A percentile compares a stretch with the other conserved stretches of the same genome.
Conservation (phyloP, 2,329 filamentous ascomycete species). For the Stachybotrys elegans region DNA sequence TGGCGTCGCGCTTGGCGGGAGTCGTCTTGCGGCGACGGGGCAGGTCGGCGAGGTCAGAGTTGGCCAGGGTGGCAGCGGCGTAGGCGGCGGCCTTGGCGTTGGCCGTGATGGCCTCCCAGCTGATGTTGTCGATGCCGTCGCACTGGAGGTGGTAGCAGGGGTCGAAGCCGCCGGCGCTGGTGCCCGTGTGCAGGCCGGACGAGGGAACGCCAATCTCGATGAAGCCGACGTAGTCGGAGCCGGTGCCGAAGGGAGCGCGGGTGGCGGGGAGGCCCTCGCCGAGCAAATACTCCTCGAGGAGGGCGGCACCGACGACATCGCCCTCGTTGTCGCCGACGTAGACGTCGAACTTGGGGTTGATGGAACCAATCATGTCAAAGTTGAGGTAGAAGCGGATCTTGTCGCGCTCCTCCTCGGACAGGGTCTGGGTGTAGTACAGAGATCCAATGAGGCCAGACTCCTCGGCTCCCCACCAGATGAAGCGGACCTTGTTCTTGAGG, state of each 20-base stretch:
- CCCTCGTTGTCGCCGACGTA: conserved; percentile 32
- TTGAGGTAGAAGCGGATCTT: conserved; percentile 22
- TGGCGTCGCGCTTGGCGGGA: conserved; percentile 17
- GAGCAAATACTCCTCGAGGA: conserved; percentile 28
- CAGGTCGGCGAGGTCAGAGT: conserved; percentile 28
- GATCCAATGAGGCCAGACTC: conserved; percentile 22
- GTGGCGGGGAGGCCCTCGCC: conserved; percentile 5
- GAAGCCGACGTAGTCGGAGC: conserved; percentile 36
- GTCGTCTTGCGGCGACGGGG: conserved; percentile 24
- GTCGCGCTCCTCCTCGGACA: conserved; percentile 17
- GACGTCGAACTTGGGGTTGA: conserved; percentile 30
- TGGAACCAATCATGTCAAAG: conserved; percentile 28
- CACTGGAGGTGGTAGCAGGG: conserved; percentile 34
- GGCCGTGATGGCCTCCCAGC: conserved; percentile 31
- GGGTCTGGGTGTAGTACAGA: conserved; percentile 1
- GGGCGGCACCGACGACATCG: conserved; percentile 28
- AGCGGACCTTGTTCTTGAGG: conserved; percentile 33
- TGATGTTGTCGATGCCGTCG: conserved; percentile 34
- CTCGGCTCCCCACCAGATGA: conserved; percentile 34
- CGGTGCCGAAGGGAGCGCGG: conserved; percentile 26
- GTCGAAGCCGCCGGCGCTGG: conserved; percentile 24
- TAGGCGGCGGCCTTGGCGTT: conserved; percentile 43
- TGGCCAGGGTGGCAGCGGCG: conserved; percentile 37
- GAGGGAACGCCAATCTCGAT: conserved; percentile 33
- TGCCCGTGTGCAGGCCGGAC: conserved; percentile 35